Conservation (phyloP, 2,329 filamentous ascomycete genomes). For the Scolecobasidium constrictum region DNA sequence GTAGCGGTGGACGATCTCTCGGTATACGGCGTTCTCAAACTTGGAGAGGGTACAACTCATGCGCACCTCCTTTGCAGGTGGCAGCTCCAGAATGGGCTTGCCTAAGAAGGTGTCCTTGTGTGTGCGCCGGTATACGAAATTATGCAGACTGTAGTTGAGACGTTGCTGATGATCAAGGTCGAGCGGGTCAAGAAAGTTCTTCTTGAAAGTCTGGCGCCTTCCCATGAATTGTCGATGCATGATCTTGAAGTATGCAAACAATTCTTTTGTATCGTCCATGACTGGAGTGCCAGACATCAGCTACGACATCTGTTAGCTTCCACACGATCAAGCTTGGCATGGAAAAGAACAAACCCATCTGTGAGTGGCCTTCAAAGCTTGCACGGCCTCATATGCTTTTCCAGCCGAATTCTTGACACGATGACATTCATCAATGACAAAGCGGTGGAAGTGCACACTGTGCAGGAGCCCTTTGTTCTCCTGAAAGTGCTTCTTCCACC, state of each 20-base stretch:
- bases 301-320: no score
- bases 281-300: conserved; percentile 2
- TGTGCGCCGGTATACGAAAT: not conserved
- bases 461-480: not conserved
- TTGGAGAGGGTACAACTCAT: not conserved
- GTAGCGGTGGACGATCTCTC: not conserved
- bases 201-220: conserved; percentile 7
- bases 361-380: conserved; percentile 25
- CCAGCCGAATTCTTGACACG: conserved; percentile 39
- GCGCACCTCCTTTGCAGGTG: not conserved
- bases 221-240: conserved; percentile 28
- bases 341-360: no score
- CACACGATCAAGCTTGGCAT: no score
- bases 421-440: conserved; percentile 43
- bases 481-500: not conserved
- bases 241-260: conserved; percentile 33
- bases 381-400: conserved; percentile 34
- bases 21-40: not conserved
- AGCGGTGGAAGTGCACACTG: not conserved
- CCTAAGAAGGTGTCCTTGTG: not conserved
- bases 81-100: not conserved
- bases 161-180: not conserved
- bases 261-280: conserved; percentile 13
- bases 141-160: not conserved
- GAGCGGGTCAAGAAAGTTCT: not conserved